Evolutionary conservation across 768 basidiomycete genomes (phyloP).

Genomic region (Tylopilus plumbeoviolaceoides): DNA sequence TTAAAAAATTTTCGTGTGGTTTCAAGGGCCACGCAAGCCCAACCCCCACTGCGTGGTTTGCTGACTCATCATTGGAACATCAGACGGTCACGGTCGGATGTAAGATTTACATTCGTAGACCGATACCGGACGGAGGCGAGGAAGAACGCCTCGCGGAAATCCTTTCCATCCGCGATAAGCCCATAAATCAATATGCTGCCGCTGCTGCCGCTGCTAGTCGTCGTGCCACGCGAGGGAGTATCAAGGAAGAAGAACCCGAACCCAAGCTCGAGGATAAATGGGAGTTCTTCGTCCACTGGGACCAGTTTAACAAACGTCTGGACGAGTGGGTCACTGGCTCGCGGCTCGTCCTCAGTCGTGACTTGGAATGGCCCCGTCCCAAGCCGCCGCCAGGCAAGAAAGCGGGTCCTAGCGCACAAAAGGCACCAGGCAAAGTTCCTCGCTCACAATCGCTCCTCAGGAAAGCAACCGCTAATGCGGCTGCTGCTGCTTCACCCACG

Average conservation of each 20-base stretch:
- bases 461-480: constrained; percentile 67
- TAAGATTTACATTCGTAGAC: constrained; percentile 89
- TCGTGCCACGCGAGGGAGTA: constrained; percentile 37
- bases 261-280: constrained; percentile 68
- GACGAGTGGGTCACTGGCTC: constrained; percentile 96
- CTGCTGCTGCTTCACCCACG: constrained; percentile 57
- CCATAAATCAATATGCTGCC: constrained; percentile 52
- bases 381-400: constrained; percentile 63
- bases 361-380: constrained; percentile 96
- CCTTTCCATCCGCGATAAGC: constrained; percentile 89
- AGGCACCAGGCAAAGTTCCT: constrained; percentile 61
- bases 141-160: constrained; percentile 97
- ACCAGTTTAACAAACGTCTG: constrained; percentile 97
- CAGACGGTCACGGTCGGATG: constrained; percentile 90
- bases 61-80: constrained; percentile 29
- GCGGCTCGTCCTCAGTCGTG: constrained; percentile 75
- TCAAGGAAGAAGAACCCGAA: constrained; percentile 47
- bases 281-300: constrained; percentile 99
- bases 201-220: constrained; percentile 18
- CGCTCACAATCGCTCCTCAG: constrained; percentile 59
- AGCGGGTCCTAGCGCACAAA: constrained; percentile 38
- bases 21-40: constrained; percentile 18
- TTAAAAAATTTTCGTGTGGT: constrained; percentile 16
- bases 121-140: constrained; percentile 62
- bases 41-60: constrained; percentile 6